Evolutionary conservation across 371 early-diverging fungal species (phyloP).

Genomic region (Cokeromyces recurvatus): DNA sequence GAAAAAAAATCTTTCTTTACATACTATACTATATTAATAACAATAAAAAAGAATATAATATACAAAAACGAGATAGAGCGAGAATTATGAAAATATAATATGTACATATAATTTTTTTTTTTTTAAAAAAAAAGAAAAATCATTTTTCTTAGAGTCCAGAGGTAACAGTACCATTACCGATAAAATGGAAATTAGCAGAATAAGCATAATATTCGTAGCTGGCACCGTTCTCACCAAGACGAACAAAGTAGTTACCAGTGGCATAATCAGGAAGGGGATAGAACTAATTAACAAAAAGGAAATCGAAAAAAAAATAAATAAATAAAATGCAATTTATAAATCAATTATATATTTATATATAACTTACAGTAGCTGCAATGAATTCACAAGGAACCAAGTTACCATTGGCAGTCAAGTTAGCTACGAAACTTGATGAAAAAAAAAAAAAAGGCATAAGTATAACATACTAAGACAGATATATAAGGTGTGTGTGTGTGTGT

Average conservation of each 20-base stretch:
- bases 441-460: too few relatives aligned
- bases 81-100: too few relatives aligned
- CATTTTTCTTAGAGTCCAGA: too few relatives aligned
- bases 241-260: conserved; percentile 17
- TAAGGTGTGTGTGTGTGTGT: too few relatives aligned
- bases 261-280: conserved; percentile 18
- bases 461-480: background rate
- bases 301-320: background rate
- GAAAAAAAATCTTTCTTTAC: too few relatives aligned
- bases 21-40: too few relatives aligned
- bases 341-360: too few relatives aligned
- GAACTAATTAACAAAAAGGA: conserved; percentile 4
- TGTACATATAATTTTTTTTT: too few relatives aligned
- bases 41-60: too few relatives aligned
- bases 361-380: conserved; percentile 14
- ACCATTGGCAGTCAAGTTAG: conserved; percentile 17
- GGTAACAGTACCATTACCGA: conserved; percentile 12
- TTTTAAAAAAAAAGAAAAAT: too few relatives aligned
- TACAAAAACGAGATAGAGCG: too few relatives aligned
- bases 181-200: conserved; percentile 13
- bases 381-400: conserved; percentile 20
- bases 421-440: conserved; percentile 19
- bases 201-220: conserved; percentile 5
- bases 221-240: conserved; percentile 14
- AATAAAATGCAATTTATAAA: background rate